A percentile compares a stretch with the other conserved stretches of the same genome.
Evolutionary conservation across 441 rosid species (phyloP).

Genomic region (Adansonia rubrostipa): DNA sequence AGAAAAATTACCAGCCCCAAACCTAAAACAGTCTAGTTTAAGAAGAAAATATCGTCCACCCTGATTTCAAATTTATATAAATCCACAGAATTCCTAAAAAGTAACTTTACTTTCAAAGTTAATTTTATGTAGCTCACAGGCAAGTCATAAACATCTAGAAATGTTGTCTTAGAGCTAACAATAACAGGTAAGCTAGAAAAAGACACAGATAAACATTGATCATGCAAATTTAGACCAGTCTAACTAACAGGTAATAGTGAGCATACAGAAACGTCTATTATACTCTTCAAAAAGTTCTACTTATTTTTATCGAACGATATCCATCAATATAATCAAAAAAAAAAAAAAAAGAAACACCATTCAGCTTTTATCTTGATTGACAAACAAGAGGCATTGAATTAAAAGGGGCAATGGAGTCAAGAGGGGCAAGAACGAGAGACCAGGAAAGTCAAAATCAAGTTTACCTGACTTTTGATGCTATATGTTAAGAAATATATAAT

Average conservation of each 20-base stretch:
- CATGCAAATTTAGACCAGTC: not conserved
- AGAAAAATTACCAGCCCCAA: slow-evolving; percentile 12
- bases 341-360: not conserved
- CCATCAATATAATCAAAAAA: not conserved
- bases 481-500: not conserved
- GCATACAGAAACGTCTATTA: not conserved
- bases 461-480: not conserved
- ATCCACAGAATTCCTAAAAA: not conserved
- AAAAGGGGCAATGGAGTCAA: not conserved
- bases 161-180: not conserved
- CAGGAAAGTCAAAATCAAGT: not conserved
- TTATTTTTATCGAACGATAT: not conserved
- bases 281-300: not conserved
- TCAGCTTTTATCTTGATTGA: not conserved
- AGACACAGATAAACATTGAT: not conserved
- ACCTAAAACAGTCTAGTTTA: slow-evolving; percentile 17
- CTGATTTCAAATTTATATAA: slow-evolving; percentile 8
- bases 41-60: not conserved
- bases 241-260: not conserved
- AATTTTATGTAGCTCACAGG: not conserved
- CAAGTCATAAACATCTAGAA: not conserved
- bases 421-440: not conserved
- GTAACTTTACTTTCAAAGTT: not conserved
- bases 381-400: not conserved
- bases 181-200: not conserved